phyloP scores from a whole-genome alignment of 495 filamentous ascomycete species.

The Lindgomyces ingoldianus region DNA sequence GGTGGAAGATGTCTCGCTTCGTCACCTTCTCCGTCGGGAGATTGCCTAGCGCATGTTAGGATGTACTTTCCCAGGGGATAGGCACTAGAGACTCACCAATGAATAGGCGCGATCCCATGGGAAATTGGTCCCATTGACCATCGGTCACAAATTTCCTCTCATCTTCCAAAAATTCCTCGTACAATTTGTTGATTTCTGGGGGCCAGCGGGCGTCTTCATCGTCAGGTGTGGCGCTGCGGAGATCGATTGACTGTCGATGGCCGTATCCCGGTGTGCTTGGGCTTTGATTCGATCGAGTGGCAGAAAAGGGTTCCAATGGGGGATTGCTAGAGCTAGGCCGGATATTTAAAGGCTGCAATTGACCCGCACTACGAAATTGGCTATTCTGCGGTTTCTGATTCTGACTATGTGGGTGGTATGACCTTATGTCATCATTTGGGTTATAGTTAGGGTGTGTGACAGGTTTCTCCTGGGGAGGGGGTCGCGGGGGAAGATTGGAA shows the following conservation, averaged over 20 bases:
- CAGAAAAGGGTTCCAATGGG: conserved; percentile 21
- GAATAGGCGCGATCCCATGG: conserved; percentile 80
- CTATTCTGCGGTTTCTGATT: conserved; percentile 47
- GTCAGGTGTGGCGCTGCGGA: conserved; percentile 25
- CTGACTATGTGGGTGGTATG: conserved; percentile 58
- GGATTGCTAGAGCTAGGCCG: conserved; percentile 50
- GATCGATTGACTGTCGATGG: conserved; percentile 33
- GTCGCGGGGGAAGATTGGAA: conserved; percentile 57
- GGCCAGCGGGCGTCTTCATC: conserved; percentile 54
- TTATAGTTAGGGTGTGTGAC: conserved; percentile 59
- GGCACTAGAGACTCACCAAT: conserved; percentile 66
- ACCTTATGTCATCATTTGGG: conserved; percentile 57
- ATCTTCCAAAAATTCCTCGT: conserved; percentile 78
- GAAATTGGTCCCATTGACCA: conserved; percentile 92
- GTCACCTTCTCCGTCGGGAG: conserved; percentile 89
- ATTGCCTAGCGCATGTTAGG: conserved; percentile 74
- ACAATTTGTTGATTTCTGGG: conserved; percentile 68
- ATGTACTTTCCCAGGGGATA: too few species aligned
- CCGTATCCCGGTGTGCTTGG: conserved; percentile 33
- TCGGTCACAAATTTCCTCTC: conserved; percentile 81
- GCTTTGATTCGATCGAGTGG: conserved; percentile 48
- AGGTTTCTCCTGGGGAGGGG: conserved; percentile 57
- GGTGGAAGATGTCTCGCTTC: conserved; percentile 88
- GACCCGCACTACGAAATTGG: conserved; percentile 51
- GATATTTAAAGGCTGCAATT: conserved; percentile 50